These are phyloP conservation scores for Loxodes magnus DNA, from an alignment of 73 alveolate genomes.

Conservation along the genomic window DNA sequence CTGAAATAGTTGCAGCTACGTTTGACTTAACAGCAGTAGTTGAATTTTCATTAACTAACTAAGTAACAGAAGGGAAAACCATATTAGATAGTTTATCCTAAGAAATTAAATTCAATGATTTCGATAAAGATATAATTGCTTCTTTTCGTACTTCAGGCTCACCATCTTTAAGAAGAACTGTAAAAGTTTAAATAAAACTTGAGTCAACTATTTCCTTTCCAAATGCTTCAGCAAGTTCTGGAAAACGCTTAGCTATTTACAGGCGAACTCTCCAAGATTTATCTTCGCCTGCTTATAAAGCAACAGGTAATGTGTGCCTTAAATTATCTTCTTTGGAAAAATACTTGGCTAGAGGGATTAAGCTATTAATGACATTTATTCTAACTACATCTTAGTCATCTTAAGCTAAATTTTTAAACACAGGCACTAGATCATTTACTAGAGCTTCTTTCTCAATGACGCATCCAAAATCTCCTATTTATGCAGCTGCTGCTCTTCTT, in stretches of 20 bases:
- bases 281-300: slow-evolving; percentile 84
- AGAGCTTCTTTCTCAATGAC: slow-evolving; percentile 80
- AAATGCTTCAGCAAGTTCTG: slow-evolving; percentile 91
- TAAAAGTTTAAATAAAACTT: slow-evolving; percentile 72
- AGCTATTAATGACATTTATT: slow-evolving; percentile 76
- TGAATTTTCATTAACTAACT: background rate
- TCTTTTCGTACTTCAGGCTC: slow-evolving; percentile 93
- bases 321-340: slow-evolving; percentile 82
- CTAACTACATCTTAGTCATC: slow-evolving; percentile 94
- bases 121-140: slow-evolving; percentile 68
- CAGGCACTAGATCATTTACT: slow-evolving; percentile 75
- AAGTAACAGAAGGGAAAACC: slow-evolving; percentile 21
- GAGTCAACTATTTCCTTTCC: slow-evolving; percentile 83
- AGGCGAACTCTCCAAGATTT: slow-evolving; percentile 96
- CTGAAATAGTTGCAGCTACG: background rate
- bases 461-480: slow-evolving; percentile 84
- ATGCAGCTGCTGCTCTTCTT: slow-evolving; percentile 90
- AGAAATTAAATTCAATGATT: slow-evolving; percentile 41
- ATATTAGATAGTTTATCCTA: slow-evolving; percentile 46
- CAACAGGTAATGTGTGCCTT: slow-evolving; percentile 74
- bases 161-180: slow-evolving; percentile 77
- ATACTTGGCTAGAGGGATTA: slow-evolving; percentile 80
- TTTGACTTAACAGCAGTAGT: background rate
- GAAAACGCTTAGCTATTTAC: slow-evolving; percentile 84
- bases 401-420: slow-evolving; percentile 67